These are phyloP conservation scores for Fusarium multiceps DNA, from an alignment of 2,329 filamentous ascomycete species.

Conservation along the genomic window DNA sequence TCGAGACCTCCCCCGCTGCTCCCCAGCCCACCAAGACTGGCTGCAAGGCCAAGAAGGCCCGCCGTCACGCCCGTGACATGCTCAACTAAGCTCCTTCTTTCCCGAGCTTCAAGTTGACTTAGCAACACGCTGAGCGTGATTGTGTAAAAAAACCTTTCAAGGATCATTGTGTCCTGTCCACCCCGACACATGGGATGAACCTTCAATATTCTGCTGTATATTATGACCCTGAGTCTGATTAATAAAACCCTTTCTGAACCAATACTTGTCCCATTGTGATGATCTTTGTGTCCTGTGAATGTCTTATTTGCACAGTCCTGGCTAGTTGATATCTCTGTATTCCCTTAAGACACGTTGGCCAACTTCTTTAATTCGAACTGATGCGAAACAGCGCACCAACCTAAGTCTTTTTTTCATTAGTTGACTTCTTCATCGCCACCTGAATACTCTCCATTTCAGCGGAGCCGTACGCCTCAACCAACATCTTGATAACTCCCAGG, in stretches of 20 bases:
- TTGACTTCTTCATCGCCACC: neutral
- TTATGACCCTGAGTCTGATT: slow-evolving; percentile 43
- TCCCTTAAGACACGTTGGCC: no score
- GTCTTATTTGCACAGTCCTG: no score
- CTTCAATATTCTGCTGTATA: slow-evolving; percentile 46
- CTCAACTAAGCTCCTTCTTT: slow-evolving; percentile 35
- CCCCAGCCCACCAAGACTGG: slow-evolving; percentile 35
- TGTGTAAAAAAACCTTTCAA: slow-evolving; percentile 30
- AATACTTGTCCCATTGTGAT: neutral
- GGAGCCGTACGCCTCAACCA: slow-evolving; percentile 7
- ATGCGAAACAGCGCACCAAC: no score
- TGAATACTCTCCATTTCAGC: neutral
- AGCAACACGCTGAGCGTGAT: slow-evolving; percentile 34
- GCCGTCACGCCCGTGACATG: slow-evolving; percentile 43
- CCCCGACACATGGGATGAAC: slow-evolving; percentile 28
- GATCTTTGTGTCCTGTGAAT: accelerated
- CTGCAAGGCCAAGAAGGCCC: slow-evolving; percentile 43
- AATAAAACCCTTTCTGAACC: slow-evolving; percentile 10
- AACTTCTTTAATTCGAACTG: neutral
- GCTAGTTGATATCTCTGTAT: no score
- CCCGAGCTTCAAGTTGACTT: slow-evolving; percentile 1
- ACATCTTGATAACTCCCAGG: neutral
- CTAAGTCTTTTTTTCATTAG: no score
- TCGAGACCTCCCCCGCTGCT: slow-evolving; percentile 25
- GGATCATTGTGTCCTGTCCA: slow-evolving; percentile 20